phyloP scores from a whole-genome alignment of 116 monocot species.

The Thalassia testudinum region DNA sequence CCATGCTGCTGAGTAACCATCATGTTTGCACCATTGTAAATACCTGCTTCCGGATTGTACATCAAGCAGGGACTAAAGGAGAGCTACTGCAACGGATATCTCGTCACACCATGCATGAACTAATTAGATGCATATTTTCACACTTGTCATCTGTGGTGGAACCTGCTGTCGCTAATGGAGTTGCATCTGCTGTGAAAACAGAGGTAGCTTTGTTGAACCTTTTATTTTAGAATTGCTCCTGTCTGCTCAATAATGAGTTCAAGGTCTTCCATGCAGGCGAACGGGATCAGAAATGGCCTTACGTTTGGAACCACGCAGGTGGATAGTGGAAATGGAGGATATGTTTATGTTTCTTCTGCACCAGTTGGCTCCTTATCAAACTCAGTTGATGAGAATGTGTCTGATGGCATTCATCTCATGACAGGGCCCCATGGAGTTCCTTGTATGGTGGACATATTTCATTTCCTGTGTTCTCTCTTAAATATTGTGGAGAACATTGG shows the following conservation, averaged over 20 bases:
- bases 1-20: constrained; percentile 23
- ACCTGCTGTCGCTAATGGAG: constrained; percentile 2
- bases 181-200: constrained; percentile 2
- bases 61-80: constrained; percentile 55
- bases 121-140: constrained; percentile 43
- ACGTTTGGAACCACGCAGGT: constrained; percentile 33
- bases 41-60: constrained; percentile 65
- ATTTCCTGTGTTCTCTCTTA: constrained; percentile 70
- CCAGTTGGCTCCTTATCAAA: constrained; percentile 7
- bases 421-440: constrained; percentile 63
- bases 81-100: constrained; percentile 61
- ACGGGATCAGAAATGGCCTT: constrained; percentile 23
- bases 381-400: constrained; percentile 13
- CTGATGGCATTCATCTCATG: constrained; percentile 15
- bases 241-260: constrained; percentile 2
- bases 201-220: constrained; percentile 21
- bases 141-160: constrained; percentile 19
- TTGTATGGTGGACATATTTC: constrained; percentile 76
- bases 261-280: constrained; percentile 25
- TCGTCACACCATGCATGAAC: constrained; percentile 57
- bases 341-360: not conserved
- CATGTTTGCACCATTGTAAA: constrained; percentile 64
- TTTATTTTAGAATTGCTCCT: not conserved
- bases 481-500: constrained; percentile 59
- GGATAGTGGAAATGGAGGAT: constrained; percentile 41